phyloP scores from a whole-genome alignment of 2,329 filamentous ascomycete species.

The Fusarium sp. region DNA sequence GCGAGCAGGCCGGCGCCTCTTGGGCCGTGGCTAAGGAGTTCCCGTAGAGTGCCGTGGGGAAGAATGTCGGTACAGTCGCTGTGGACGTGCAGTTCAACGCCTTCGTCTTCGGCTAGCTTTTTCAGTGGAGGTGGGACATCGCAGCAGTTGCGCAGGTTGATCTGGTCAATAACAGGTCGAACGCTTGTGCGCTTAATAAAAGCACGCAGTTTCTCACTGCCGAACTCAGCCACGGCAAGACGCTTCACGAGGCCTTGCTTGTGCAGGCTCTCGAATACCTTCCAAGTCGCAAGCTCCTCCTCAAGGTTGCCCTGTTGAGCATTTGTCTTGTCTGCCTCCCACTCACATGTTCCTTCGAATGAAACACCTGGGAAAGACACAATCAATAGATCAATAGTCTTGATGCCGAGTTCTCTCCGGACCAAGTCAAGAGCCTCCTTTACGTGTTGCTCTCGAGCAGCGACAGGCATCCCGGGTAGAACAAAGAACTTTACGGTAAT shows the following conservation, averaged over 20 bases:
- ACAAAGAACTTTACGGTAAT: slow-evolving; percentile 97
- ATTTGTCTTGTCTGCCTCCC: slow-evolving; percentile 74
- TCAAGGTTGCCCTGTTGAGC: slow-evolving; percentile 73
- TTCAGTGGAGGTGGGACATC: slow-evolving; percentile 91
- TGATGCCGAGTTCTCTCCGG: slow-evolving; percentile 80
- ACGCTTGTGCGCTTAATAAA: slow-evolving; percentile 80
- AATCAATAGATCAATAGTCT: slow-evolving; percentile 87
- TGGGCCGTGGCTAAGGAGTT: slow-evolving; percentile 80
- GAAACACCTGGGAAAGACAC: slow-evolving; percentile 93
- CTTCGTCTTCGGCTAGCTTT: slow-evolving; percentile 82
- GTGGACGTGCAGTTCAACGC: slow-evolving; percentile 91
- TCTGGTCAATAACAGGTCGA: slow-evolving; percentile 89
- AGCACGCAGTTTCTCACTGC: slow-evolving; percentile 81
- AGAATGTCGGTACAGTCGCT: slow-evolving; percentile 94
- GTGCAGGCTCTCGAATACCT: slow-evolving; percentile 80
- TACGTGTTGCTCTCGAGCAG: slow-evolving; percentile 76
- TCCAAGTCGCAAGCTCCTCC: slow-evolving; percentile 77
- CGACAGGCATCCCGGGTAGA: slow-evolving; percentile 76
- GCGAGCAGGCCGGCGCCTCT: slow-evolving; percentile 82
- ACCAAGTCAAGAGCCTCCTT: slow-evolving; percentile 85
- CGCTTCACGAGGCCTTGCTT: slow-evolving; percentile 77
- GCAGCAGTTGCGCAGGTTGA: slow-evolving; percentile 96
- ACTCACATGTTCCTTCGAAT: slow-evolving; percentile 93
- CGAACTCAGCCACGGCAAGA: slow-evolving; percentile 92
- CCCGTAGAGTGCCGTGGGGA: slow-evolving; percentile 84